Conservation (phyloP, 1,139 yeast genomes). For the Lizanozyma gosingica region DNA sequence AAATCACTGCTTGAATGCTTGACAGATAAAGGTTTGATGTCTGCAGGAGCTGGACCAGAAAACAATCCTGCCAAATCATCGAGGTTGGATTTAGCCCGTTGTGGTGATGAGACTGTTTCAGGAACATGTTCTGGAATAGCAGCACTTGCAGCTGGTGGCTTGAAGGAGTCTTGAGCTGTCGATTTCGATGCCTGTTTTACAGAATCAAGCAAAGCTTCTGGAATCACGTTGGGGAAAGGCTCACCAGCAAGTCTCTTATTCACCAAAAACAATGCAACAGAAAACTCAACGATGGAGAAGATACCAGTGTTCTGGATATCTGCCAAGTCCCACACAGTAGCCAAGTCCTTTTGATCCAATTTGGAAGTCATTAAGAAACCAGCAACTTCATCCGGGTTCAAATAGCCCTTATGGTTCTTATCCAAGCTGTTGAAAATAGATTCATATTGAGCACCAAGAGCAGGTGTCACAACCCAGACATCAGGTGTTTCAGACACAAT, state of each 20-base stretch:
- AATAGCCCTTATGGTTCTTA: slow-evolving; percentile 48
- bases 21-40: slow-evolving; percentile 13
- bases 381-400: slow-evolving; percentile 78
- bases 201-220: slow-evolving; percentile 40
- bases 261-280: slow-evolving; percentile 88
- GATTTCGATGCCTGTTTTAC: slow-evolving; percentile 15
- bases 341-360: slow-evolving; percentile 75
- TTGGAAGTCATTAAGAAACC: slow-evolving; percentile 84
- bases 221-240: slow-evolving; percentile 63
- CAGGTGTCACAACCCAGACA: slow-evolving; percentile 56
- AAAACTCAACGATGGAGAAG: slow-evolving; percentile 74
- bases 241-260: slow-evolving; percentile 75
- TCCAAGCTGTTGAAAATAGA: slow-evolving; percentile 72
- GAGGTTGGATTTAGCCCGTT: slow-evolving; percentile 44
- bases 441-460: slow-evolving; percentile 72
- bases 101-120: slow-evolving; percentile 12
- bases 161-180: slow-evolving; percentile 12
- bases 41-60: slow-evolving; percentile 7
- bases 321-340: slow-evolving; percentile 89
- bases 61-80: slow-evolving; percentile 61
- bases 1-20: slow-evolving; percentile 29
- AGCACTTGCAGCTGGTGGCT: slow-evolving; percentile 9
- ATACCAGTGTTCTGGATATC: slow-evolving; percentile 84
- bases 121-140: slow-evolving; percentile 9
- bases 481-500: slow-evolving; percentile 5